These are phyloP conservation scores for Diaporthe velutina DNA, from an alignment of 2,329 filamentous ascomycete species.

Conservation along the genomic window DNA sequence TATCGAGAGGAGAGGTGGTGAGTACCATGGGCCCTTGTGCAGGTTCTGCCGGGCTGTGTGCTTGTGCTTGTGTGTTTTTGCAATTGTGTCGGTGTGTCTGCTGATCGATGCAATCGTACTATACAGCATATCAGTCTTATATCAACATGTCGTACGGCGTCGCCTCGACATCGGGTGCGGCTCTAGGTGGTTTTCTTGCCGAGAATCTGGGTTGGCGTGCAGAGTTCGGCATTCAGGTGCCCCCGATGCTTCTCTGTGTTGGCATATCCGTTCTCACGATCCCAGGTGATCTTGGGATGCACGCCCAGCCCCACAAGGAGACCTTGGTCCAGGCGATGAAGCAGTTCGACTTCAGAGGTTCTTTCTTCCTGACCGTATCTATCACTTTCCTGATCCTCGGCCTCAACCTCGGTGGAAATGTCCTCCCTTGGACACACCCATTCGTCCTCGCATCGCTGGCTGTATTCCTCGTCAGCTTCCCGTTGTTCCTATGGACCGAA, in stretches of 20 bases:
- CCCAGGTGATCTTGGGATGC: conserved; percentile 60
- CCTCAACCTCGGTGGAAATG: conserved; percentile 74
- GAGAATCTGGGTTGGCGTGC: conserved; percentile 80
- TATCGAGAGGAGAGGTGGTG: conserved; percentile 68
- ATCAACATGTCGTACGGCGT: conserved; percentile 75
- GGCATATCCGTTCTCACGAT: conserved; percentile 60
- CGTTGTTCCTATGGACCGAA: conserved; percentile 66
- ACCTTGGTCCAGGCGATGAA: conserved; percentile 62
- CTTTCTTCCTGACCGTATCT: conserved; percentile 63
- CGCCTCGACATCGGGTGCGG: conserved; percentile 73
- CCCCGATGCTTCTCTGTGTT: conserved; percentile 61
- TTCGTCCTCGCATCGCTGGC: conserved; percentile 65
- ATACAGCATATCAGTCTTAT: conserved; percentile 74
- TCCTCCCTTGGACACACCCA: conserved; percentile 72
- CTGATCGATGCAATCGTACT: neutral
- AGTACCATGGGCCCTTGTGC: conserved; percentile 15
- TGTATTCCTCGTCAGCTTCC: conserved; percentile 61
- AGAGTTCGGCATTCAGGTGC: conserved; percentile 76
- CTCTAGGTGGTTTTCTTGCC: conserved; percentile 77
- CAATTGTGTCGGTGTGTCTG: neutral
- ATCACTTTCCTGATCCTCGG: conserved; percentile 71
- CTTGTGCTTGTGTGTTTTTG: neutral
- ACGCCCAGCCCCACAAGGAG: conserved; percentile 59
- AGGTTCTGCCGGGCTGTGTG: neutral
- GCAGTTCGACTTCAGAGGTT: conserved; percentile 70